Evolutionary conservation across 2,329 filamentous ascomycete species (phyloP), one percentile per base, ranked within the genome.

Genomic region (Exserohilum rostratum): DNA sequence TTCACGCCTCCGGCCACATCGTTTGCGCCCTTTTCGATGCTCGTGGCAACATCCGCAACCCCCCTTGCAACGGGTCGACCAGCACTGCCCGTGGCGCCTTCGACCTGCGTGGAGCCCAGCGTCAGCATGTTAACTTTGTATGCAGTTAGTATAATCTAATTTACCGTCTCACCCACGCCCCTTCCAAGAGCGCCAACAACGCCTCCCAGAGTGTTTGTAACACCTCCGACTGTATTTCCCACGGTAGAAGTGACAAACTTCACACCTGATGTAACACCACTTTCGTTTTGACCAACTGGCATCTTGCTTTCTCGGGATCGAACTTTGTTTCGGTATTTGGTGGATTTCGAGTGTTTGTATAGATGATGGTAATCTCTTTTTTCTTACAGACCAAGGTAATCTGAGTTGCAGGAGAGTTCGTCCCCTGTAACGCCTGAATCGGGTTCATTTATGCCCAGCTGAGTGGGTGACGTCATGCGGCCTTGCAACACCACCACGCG

Each of bases 181-280:
- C 76, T 68, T 35, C 78, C 78, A 11, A 77, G 65, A 12, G 78
- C 75, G 39, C 79, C 83, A 12, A 83, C 79, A 2, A 85, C 76
- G 27, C 81, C 80, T 12, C 83, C 82, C 2, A 81, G 75, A 2
- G 82, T 84, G 55, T 80, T 80, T 6, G 80, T 77, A 15, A 84
- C 70, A 31, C 83, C 83, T n/a, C 82, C 82, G 35, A 73, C 78
- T 0, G 80, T 80, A 66, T 85, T 85, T 45, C 83, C 83, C 22
- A 84, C 69, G 1, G 82, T 83, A 1, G 80, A 82, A 5, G 82
- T 84, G 45, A 83, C 81, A 61, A 82, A 82, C 60, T 82, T 83
- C 50, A 82, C 77, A 51, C 81, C 80, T 45, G 80, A 80, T 0
- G 80, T 81, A 46, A 79, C 76, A 58, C 80, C 80, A 39, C 70